Evolutionary conservation across 495 filamentous ascomycete species (phyloP).

Genomic region (Aspergillus sclerotiicarbonarius): DNA sequence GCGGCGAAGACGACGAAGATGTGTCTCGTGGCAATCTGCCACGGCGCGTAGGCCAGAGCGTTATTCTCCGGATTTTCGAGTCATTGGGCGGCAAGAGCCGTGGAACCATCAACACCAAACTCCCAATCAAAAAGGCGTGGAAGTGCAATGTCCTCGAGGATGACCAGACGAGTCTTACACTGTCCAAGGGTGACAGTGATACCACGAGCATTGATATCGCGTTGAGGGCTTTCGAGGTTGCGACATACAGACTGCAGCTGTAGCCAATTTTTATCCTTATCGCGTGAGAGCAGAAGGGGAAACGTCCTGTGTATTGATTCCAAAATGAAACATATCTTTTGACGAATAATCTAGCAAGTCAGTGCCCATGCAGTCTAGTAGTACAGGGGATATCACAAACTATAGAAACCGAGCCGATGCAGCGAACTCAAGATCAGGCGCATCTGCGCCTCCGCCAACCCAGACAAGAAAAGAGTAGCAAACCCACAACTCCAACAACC

Average conservation of each 20-base stretch:
- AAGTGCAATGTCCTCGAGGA: slow-evolving; percentile 74
- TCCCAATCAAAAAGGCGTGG: slow-evolving; percentile 71
- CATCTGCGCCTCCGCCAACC: slow-evolving; percentile 8
- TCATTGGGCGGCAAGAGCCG: slow-evolving; percentile 79
- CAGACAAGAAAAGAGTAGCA: slow-evolving; percentile 8
- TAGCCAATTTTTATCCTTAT: slow-evolving; percentile 22
- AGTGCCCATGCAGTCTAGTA: slow-evolving; percentile 2
- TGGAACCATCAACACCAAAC: slow-evolving; percentile 60
- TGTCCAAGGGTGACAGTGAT: slow-evolving; percentile 44
- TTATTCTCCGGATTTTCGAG: slow-evolving; percentile 85
- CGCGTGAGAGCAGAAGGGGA: not conserved
- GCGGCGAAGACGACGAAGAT: slow-evolving; percentile 94
- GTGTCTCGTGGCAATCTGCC: slow-evolving; percentile 70
- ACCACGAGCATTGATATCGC: slow-evolving; percentile 56
- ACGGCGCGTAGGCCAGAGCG: slow-evolving; percentile 65
- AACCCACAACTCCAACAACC: not conserved
- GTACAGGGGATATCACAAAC: slow-evolving; percentile 18
- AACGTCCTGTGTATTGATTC: not conserved
- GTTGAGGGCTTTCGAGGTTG: slow-evolving; percentile 86
- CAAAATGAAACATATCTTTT: slow-evolving; percentile 5
- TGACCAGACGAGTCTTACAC: slow-evolving; percentile 51
- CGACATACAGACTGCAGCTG: slow-evolving; percentile 76
- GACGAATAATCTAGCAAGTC: slow-evolving; percentile 4
- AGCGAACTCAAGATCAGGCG: not conserved
- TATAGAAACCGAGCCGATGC: not conserved